Base-by-base conservation (phyloP, 768 basidiomycete genomes). In the Boletus vinaceobasis region DNA sequence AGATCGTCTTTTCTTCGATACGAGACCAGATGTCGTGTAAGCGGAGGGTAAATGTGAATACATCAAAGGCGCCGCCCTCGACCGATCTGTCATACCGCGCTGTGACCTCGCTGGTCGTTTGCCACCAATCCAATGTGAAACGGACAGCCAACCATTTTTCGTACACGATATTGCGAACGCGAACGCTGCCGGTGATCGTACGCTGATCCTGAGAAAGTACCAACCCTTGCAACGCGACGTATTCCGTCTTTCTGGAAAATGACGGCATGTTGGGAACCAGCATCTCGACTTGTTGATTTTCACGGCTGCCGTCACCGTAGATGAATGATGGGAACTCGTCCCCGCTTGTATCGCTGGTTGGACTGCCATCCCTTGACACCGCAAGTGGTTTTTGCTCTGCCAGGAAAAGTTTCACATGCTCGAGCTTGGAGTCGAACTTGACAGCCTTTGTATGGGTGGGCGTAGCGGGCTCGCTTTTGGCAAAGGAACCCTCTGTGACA, bases 91-190 rank as follows among this genome's bases (percentile, higher is more conserved):
- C 71, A 68, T 90, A 87, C 47, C 81, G 83, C 26, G 86, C 95
- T 1, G 86, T 82, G 54, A 97, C 90, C 71, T 98, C 96, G 70
- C 87, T 90, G 55, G 92, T 95, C 44, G 96, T 99, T 71, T 93
- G 92, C 96, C 96, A 98, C 61, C 77, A 79, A 68, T 98, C 96
- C 62, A 95, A 81, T 1, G 96, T 98, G 71, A 97, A 98, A 29
- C 96, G 84, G 26, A 93, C 83, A 8, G 85, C 88, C 49, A 98
- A 79, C 77, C 83, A 82, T 74, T 98, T 98, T 63, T 88, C 78
- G 73, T 85, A 98, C 7, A 92, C 84, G 47, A 98, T 67, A 68
- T 98, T 98, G 63, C 85, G 80, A 54, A 96, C 90, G 44, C 85
- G 82, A 42, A 93, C 80, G 38, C 75, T 76, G 26, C 96, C 96